Percentiles rank a stretch among this genome's conserved stretches.
phyloP scores from a whole-genome alignment of 305 asterid species.

The Solanum chacoense region DNA sequence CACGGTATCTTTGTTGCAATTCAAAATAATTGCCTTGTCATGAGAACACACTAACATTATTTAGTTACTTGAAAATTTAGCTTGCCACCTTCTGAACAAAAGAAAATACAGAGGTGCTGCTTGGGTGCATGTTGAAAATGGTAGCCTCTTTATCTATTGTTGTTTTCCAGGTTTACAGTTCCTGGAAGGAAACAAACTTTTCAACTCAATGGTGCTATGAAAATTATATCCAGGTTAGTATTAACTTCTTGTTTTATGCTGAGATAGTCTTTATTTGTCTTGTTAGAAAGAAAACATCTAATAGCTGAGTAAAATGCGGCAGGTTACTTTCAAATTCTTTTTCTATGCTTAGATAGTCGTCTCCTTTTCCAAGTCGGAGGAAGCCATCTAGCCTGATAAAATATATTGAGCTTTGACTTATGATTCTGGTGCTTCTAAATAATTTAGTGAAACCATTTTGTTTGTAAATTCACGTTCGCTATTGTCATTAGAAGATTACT shows the following conservation, averaged over 20 bases:
- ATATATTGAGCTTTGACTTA: neutral
- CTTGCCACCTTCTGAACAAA: neutral
- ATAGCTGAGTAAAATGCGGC: neutral
- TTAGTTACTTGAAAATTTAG: neutral
- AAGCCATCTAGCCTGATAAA: neutral
- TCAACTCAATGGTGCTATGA: constrained; percentile 96
- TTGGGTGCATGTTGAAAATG: neutral
- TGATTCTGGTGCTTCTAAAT: neutral
- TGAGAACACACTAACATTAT: neutral
- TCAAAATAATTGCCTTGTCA: neutral
- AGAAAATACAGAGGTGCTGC: neutral
- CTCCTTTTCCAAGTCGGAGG: neutral
- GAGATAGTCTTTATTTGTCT: neutral
- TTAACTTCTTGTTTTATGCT: neutral
- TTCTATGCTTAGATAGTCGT: neutral
- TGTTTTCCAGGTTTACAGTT: constrained; percentile 35
- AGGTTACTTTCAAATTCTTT: neutral
- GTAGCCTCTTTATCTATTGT: neutral
- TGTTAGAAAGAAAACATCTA: neutral
- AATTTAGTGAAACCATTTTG: neutral
- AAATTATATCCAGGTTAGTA: constrained; percentile 58
- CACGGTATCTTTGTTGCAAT: neutral
- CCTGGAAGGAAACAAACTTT: constrained; percentile 90
- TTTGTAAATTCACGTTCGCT: neutral
- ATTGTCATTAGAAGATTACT: neutral